Evolutionary conservation across 441 rosid species (phyloP).

Genomic region (Adansonia gregorii): DNA sequence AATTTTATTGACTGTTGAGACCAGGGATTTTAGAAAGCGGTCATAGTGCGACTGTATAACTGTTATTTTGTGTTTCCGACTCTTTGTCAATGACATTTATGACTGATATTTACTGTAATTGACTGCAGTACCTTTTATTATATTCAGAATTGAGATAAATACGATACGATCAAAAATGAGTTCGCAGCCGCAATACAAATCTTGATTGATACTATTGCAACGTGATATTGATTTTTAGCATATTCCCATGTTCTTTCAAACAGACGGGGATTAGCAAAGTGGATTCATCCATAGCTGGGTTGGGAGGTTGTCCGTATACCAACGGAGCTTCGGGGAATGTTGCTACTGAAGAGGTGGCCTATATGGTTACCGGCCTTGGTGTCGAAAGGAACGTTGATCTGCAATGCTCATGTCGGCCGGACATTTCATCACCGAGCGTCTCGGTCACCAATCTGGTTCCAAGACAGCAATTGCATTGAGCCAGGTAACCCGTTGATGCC

Average conservation of each 20-base stretch:
- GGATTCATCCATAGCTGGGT: constrained; percentile 83
- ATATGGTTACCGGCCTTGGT: constrained; percentile 89
- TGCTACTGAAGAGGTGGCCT: constrained; percentile 89
- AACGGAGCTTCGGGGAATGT: constrained; percentile 97
- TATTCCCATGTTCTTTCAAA: neutral
- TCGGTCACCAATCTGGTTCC: constrained; percentile 77
- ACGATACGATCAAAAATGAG: too few species aligned
- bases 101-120: too few species aligned
- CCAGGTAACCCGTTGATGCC: constrained; percentile 60
- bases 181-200: too few species aligned
- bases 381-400: constrained; percentile 77
- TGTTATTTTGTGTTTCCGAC: too few species aligned
- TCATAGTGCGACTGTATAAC: too few species aligned
- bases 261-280: constrained; percentile 92
- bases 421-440: constrained; percentile 76
- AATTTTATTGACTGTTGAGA: neutral
- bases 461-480: constrained; percentile 75
- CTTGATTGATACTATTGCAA: too few species aligned
- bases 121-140: too few species aligned
- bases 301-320: constrained; percentile 96
- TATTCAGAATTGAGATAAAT: too few species aligned
- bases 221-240: too few species aligned
- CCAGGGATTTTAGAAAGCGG: neutral
- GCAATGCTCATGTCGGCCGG: constrained; percentile 75
- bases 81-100: too few species aligned